A percentile compares a stretch with the other conserved stretches of the same genome.
Conservation (phyloP, 768 basidiomycete species). For the Hypsizygus marmoreus region DNA sequence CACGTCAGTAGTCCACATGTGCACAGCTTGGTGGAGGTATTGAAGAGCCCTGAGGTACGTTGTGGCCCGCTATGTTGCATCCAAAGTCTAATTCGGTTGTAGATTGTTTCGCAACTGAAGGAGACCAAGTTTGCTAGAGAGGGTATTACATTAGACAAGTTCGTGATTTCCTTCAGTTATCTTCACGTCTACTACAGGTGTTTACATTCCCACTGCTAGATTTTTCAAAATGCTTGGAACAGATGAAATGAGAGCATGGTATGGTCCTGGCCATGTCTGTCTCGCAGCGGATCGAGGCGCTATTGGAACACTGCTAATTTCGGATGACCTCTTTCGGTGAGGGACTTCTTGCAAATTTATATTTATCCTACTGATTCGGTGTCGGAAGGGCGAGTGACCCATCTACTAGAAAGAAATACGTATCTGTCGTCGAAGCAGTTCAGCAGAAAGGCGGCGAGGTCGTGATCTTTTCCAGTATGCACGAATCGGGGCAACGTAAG, state of each 20-base stretch:
- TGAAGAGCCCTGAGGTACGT: conserved; percentile 90
- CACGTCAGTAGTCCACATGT: conserved; percentile 94
- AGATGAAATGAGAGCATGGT: conserved; percentile 98
- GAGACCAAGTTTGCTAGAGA: conserved; percentile 97
- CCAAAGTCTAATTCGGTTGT: neutral
- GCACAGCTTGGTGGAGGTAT: conserved; percentile 90
- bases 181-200: neutral
- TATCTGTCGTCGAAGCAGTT: conserved; percentile 85
- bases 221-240: conserved; percentile 97
- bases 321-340: conserved; percentile 91
- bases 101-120: conserved; percentile 79
- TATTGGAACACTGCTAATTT: conserved; percentile 91
- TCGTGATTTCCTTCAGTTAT: conserved; percentile 1
- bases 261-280: conserved; percentile 92
- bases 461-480: conserved; percentile 98
- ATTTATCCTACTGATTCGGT: conserved; percentile 1
- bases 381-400: conserved; percentile 75
- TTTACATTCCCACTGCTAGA: conserved; percentile 40
- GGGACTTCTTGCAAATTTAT: neutral
- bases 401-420: conserved; percentile 76
- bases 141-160: conserved; percentile 90
- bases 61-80: neutral
- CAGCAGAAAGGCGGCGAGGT: conserved; percentile 90
- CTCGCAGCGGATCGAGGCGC: conserved; percentile 93
- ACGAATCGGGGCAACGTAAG: conserved; percentile 97